phyloP scores from a whole-genome alignment of 2,329 filamentous ascomycete genomes.

The Ceratocystis lukuohia region DNA sequence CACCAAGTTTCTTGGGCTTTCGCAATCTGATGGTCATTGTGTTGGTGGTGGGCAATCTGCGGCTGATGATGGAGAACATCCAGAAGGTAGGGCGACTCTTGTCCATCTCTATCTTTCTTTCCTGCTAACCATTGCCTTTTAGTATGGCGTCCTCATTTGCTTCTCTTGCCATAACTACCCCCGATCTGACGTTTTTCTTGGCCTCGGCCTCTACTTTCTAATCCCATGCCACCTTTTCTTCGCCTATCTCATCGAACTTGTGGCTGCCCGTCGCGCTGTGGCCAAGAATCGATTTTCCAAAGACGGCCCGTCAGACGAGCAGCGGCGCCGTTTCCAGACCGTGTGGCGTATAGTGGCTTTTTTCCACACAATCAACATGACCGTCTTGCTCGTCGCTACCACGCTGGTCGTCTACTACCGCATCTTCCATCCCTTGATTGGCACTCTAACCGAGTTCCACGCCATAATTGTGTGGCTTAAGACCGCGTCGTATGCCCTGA shows the following conservation, averaged over 20 bases:
- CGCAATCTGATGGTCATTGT: slow-evolving; percentile 94
- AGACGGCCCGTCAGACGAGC: slow-evolving; percentile 38
- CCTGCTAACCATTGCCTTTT: slow-evolving; percentile 20
- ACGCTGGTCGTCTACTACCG: slow-evolving; percentile 79
- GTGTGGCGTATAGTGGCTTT: slow-evolving; percentile 73
- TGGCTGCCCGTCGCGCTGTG: slow-evolving; percentile 67
- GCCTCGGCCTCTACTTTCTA: slow-evolving; percentile 65
- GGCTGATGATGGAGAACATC: slow-evolving; percentile 91
- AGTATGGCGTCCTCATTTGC: slow-evolving; percentile 94
- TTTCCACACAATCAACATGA: slow-evolving; percentile 71
- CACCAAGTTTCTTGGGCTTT: slow-evolving; percentile 84
- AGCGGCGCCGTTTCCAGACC: slow-evolving; percentile 52
- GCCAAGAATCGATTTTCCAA: slow-evolving; percentile 31
- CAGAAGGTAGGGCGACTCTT: slow-evolving; percentile 52
- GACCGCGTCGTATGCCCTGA: slow-evolving; percentile 88
- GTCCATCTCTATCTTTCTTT: background rate
- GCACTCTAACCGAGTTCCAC: slow-evolving; percentile 79
- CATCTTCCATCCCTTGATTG: slow-evolving; percentile 86
- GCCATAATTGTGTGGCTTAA: slow-evolving; percentile 95
- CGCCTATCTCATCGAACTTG: slow-evolving; percentile 78
- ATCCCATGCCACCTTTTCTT: slow-evolving; percentile 85
- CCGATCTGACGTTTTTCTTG: slow-evolving; percentile 60
- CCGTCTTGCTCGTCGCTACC: slow-evolving; percentile 64
- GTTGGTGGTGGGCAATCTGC: slow-evolving; percentile 80
- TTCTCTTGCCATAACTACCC: slow-evolving; percentile 80